Percentiles rank a stretch among this genome's conserved stretches.
phyloP scores from a whole-genome alignment of 2,329 filamentous ascomycete genomes.

The Aspergillus quadricinctus region DNA sequence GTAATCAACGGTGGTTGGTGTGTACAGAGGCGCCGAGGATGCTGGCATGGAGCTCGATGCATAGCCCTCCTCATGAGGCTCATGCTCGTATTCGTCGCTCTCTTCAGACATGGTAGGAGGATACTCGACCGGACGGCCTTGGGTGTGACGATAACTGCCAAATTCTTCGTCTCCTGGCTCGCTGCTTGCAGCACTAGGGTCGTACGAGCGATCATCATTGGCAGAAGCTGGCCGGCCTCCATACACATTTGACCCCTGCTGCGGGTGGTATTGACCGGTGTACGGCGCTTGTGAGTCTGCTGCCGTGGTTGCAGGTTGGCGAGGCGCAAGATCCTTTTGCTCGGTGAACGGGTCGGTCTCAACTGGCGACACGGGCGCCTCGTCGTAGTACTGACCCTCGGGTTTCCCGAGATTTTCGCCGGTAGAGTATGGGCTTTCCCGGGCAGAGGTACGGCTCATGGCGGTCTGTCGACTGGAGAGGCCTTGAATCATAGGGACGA shows the following conservation, averaged over 20 bases:
- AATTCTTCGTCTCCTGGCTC: slow-evolving; percentile 69
- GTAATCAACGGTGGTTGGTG: slow-evolving; percentile 54
- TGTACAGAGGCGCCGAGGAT: slow-evolving; percentile 26
- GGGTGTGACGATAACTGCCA: slow-evolving; percentile 59
- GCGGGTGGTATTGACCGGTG: slow-evolving; percentile 36
- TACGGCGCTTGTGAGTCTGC: slow-evolving; percentile 25
- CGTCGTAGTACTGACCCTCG: slow-evolving; percentile 50
- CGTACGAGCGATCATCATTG: slow-evolving; percentile 46
- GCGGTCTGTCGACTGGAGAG: slow-evolving; percentile 54
- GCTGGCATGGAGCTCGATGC: slow-evolving; percentile 19
- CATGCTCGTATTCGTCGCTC: slow-evolving; percentile 53
- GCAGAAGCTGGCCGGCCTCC: slow-evolving; percentile 40
- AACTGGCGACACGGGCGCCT: slow-evolving; percentile 48
- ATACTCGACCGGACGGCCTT: slow-evolving; percentile 57
- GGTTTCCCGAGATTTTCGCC: slow-evolving; percentile 25
- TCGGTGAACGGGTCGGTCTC: slow-evolving; percentile 62
- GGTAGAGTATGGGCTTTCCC: slow-evolving; percentile 42
- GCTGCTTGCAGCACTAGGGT: slow-evolving; percentile 48
- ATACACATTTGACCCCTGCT: slow-evolving; percentile 31
- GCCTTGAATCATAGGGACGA: slow-evolving; percentile 83
- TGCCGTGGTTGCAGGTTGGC: slow-evolving; percentile 32
- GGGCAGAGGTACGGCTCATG: slow-evolving; percentile 43
- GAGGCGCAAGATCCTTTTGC: slow-evolving; percentile 20
- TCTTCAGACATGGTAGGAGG: slow-evolving; percentile 47
- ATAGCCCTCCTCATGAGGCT: slow-evolving; percentile 44